Base-by-base conservation (phyloP, 441 rosid species). In the Populus hybrid region DNA sequence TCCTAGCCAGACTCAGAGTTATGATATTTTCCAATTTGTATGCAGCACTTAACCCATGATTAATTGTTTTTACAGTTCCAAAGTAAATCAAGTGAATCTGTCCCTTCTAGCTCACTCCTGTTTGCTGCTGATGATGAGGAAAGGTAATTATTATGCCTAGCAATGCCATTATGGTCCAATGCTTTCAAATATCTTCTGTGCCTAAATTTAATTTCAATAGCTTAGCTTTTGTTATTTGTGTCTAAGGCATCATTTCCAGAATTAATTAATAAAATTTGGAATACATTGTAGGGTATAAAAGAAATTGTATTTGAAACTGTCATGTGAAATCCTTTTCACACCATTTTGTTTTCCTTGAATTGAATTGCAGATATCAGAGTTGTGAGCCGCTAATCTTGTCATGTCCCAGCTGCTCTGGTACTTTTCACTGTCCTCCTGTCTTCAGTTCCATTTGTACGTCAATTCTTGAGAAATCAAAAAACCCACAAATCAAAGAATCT, bases 381-480 rank as follows among this genome's bases (percentile, higher is more conserved):
- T 96, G 98, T 77, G 93, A 88, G 86, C 97, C 96, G 21, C 79
- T 96, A 84, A 80, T 80, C 67, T 84, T 96, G 85, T 83, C 94
- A 46, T 96, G 98, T 84, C 96, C 98, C 67, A 89, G 93, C 87
- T 96, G 98, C 88, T 91, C 92, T 79, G 80, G 86, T 78, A 80
- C 87, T 78, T 90, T 94, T 84, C 87, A 86, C 72, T 96, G 98
- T 70, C 95, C 98, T 71, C 80, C 89, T 78, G 81, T 96, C 80
- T 86, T 85, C 73, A 83, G 86, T 82, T 91, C 94, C 67, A 73
- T 94, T 59, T 85, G 86, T 63, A 78, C 69, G 74, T 67, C 80
- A 23, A 75, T 78, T 46, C 80, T 66, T 34, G 86, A 82, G 74
- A 88, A 85, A 68, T 67, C 89, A 78, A 75, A 73, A 66, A 70